Base-by-base conservation (phyloP, 2,329 filamentous ascomycete species). In the Fusarium poae region DNA sequence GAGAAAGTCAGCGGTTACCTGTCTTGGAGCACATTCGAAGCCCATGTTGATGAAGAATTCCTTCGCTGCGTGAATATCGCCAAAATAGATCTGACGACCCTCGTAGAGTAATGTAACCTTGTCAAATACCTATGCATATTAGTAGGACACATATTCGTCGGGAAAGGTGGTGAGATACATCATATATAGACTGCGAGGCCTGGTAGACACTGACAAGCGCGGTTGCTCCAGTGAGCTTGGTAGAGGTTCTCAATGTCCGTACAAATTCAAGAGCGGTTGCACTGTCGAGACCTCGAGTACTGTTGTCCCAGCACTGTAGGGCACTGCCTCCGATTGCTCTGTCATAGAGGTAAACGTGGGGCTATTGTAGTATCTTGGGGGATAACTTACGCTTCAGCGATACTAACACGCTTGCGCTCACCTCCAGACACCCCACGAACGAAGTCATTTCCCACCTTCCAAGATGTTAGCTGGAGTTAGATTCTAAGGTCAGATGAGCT, bases 1-100 rank as follows among this genome's bases (percentile, higher is more conserved):
- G 20, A 93, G 77, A 76, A 92, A 93, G 72, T 93, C 91, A 1
- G 91, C 88, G 1, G 90, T 92, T 0, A 91, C 93, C 70, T 89
- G 80, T 29, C 82, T 73, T 0, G 76, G 73, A 1, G 81, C 80
- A 29, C 78, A 91, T 13, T 86, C 81, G 64, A 91, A 93, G 0
- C 90, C 90, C 53, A 77, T 56, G 25, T 75, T 53, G 18, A 66
- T 37, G 29, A 77, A 77, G 20, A 76, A 77, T 11, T 66, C 42
- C 46, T 71, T 76, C 3, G 76, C 76, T 2, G 50, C 16, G 1
- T 68, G 54, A 0, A 72, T 68, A 3, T 54, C 53, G 1, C 75
- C 75, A 30, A 76, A 77, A 67, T 70, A 92, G 50, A 91, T 88
- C 70, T 91, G 89, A 52, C 86, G 85, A 4, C 90, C 90, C 67